Percentiles rank a stretch among this genome's conserved stretches.
These are phyloP conservation scores for Acanthamoeba triangularis DNA, from an alignment of 208 protist genomes.

Conservation along the genomic window DNA sequence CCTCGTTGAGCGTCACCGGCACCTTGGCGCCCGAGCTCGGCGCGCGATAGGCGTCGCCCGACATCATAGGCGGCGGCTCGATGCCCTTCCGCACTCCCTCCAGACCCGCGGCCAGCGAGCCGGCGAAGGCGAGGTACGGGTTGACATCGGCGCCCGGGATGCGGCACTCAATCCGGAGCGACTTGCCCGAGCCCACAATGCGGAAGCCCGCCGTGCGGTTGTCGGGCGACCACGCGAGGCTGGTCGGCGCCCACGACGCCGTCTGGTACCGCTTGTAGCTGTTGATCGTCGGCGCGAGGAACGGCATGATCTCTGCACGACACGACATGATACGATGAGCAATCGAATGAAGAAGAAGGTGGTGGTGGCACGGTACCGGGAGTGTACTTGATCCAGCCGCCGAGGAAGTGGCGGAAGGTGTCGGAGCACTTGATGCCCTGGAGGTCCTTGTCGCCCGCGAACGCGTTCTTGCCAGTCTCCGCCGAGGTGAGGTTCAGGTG, in stretches of 20 bases:
- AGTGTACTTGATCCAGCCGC: conserved; percentile 70
- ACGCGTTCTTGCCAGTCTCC: conserved; percentile 51
- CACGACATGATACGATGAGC: not conserved
- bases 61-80: conserved; percentile 56
- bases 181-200: conserved; percentile 55
- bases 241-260: conserved; percentile 55
- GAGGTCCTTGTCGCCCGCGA: conserved; percentile 64
- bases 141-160: conserved; percentile 64
- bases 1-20: conserved; percentile 1
- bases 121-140: conserved; percentile 46
- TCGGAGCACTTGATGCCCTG: conserved; percentile 63
- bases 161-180: conserved; percentile 56
- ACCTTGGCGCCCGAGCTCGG: not conserved
- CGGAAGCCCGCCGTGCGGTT: conserved; percentile 65
- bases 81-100: conserved; percentile 29
- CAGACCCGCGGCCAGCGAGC: conserved; percentile 40
- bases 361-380: not conserved
- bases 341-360: not conserved
- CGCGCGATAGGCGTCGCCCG: conserved; percentile 13
- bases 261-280: conserved; percentile 62
- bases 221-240: conserved; percentile 50
- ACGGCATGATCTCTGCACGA: conserved; percentile 58
- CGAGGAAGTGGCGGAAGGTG: conserved; percentile 54
- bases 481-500: conserved; percentile 45
- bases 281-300: conserved; percentile 63